A percentile compares a stretch with the other conserved stretches of the same genome.
phyloP scores from a whole-genome alignment of 192 early-diverging fungal genomes.

The Coemansia sp. region DNA sequence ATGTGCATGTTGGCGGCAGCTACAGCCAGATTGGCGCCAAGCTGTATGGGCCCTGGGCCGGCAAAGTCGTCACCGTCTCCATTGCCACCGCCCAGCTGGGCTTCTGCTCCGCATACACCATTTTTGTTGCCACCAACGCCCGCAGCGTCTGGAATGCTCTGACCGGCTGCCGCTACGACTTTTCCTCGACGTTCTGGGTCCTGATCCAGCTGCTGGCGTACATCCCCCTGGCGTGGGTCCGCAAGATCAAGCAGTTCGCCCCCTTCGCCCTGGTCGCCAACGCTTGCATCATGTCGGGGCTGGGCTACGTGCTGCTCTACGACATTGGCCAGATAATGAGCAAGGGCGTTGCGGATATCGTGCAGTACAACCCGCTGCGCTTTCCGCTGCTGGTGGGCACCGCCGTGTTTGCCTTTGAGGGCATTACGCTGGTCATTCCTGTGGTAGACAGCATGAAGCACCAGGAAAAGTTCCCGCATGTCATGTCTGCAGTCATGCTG shows the following conservation, averaged over 20 bases:
- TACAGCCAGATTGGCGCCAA: slow-evolving; percentile 65
- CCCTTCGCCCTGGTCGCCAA: slow-evolving; percentile 87
- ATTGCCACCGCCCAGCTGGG: slow-evolving; percentile 75
- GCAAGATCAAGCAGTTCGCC: slow-evolving; percentile 86
- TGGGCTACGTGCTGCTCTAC: slow-evolving; percentile 79
- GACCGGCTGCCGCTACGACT: slow-evolving; percentile 60
- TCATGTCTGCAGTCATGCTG: slow-evolving; percentile 72
- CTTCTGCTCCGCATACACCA: slow-evolving; percentile 85
- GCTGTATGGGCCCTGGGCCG: slow-evolving; percentile 60
- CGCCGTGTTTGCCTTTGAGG: slow-evolving; percentile 88
- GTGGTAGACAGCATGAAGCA: slow-evolving; percentile 81
- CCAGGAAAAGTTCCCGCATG: slow-evolving; percentile 75
- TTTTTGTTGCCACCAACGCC: slow-evolving; percentile 84
- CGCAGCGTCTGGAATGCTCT: slow-evolving; percentile 65
- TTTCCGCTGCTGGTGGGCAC: slow-evolving; percentile 92
- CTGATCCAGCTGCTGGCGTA: slow-evolving; percentile 70
- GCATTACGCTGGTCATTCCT: slow-evolving; percentile 78
- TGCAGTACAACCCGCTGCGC: slow-evolving; percentile 70
- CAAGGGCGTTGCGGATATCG: slow-evolving; percentile 59
- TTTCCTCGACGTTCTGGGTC: slow-evolving; percentile 73
- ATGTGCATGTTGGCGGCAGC: slow-evolving; percentile 57
- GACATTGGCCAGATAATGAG: slow-evolving; percentile 54
- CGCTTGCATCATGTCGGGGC: slow-evolving; percentile 84
- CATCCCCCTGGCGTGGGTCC: slow-evolving; percentile 84
- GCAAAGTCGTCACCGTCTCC: slow-evolving; percentile 59